Conservation (phyloP, 768 basidiomycete species). For the Hericium alpestre region DNA sequence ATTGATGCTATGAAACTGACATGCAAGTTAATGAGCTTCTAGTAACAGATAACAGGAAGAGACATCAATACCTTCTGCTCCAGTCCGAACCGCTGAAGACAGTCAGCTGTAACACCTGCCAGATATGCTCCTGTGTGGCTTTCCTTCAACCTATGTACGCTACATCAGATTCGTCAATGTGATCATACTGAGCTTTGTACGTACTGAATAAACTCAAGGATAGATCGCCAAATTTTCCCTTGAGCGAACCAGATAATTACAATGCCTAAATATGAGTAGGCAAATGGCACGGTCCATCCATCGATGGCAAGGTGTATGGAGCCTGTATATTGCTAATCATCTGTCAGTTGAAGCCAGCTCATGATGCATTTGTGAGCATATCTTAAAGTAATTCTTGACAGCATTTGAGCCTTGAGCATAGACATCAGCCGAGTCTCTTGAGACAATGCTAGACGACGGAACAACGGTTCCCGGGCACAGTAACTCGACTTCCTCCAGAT, state of each 20-base stretch:
- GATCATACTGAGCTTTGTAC: neutral
- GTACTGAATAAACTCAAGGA: conserved; percentile 26
- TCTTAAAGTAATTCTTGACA: neutral
- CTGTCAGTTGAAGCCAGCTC: conserved; percentile 2
- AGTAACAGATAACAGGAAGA: neutral
- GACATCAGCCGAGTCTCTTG: conserved; percentile 12
- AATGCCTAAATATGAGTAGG: conserved; percentile 21
- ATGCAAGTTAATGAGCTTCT: neutral
- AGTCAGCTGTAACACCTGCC: conserved; percentile 17
- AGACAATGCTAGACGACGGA: conserved; percentile 18
- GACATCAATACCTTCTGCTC: conserved; percentile 14
- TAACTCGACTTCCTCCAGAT: conserved; percentile 19
- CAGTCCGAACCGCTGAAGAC: conserved; percentile 19
- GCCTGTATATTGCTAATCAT: conserved; percentile 4
- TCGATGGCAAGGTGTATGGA: conserved; percentile 24
- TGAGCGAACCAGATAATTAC: conserved; percentile 21
- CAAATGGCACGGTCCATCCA: conserved; percentile 25
- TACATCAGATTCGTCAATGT: neutral
- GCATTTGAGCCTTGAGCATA: neutral
- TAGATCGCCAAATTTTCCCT: conserved; percentile 19
- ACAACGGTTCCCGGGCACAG: conserved; percentile 19
- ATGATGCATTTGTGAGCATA: neutral
- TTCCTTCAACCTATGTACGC: conserved; percentile 16
- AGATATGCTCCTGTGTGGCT: conserved; percentile 22
- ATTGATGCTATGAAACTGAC: conserved; percentile 19